phyloP scores from a whole-genome alignment of 129 eudicot genomes.

The carrot (Daucus carota) region DH1_v3.0 NC_030382.2:44168501-44169000 shows the following conservation, averaged over 20 bases:
- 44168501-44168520: neutral
- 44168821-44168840: neutral
- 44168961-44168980: too few species aligned
- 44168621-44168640: too few species aligned
- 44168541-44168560: too few species aligned
- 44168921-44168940: constrained; percentile 21
- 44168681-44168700: too few species aligned
- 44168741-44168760: neutral
- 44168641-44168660: too few species aligned
- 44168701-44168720: too few species aligned
- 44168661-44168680: too few species aligned
- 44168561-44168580: neutral
- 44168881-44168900: neutral
- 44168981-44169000: too few species aligned
- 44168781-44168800: neutral
- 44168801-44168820: too few species aligned
- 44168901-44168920: constrained; percentile 48
- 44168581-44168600: too few species aligned
- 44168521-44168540: neutral
- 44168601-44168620: too few species aligned
- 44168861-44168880: neutral
- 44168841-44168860: neutral
- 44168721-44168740: neutral
- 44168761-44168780: neutral
- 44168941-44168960: too few species aligned